Base-by-base conservation (phyloP, 2,329 filamentous ascomycete species). In the Nigrospora oryzae region DNA sequence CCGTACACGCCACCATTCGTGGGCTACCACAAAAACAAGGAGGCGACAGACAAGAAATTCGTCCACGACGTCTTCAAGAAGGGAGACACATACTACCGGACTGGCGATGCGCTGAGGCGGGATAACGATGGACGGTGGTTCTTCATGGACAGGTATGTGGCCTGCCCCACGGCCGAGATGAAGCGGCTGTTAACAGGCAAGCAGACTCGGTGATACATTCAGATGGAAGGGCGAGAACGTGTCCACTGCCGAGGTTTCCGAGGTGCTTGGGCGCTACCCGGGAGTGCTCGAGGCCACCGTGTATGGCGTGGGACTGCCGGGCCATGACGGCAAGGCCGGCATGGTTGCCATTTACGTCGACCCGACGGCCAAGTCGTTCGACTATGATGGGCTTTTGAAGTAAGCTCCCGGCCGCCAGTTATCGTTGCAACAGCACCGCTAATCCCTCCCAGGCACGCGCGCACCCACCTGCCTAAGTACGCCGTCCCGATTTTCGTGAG, bases 401-500 rank as follows among this genome's bases (percentile, higher is more conserved):
- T 78, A 55, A 46, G 61, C 23, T 28, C 8, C 5, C 23, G 7
- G 8, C 8, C 8, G 8, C 23, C 23, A 10, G 23, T 10, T 2
- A 28, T 28, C 2, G 23, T 7, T 28, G 23, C 23, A 2, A 28
- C 23, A 5, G 23, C 23, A 7, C 23, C 23, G 23, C 23, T 28
- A 28, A 11, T 10, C 8, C 31, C 30, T 32, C 46, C 13, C 40
- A 70, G 68, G 49, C 74, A 83, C 55, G 70, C 73, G 3, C 72
- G 76, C 7, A 68, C 70, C 13, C 70, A 77, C 42, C 66, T 90
- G 17, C 86, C 86, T 0, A 75, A 73, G 49, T 90, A 89, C 55
- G 86, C 86, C 0, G 83, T 90, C 1, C 86, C 86, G 0, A 64
- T 89, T 2, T 90, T 90, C 64, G 55, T 89, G 36, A 70, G 85